Conservation (phyloP, 257 asterid species). For the Capsicum pubescens region DNA sequence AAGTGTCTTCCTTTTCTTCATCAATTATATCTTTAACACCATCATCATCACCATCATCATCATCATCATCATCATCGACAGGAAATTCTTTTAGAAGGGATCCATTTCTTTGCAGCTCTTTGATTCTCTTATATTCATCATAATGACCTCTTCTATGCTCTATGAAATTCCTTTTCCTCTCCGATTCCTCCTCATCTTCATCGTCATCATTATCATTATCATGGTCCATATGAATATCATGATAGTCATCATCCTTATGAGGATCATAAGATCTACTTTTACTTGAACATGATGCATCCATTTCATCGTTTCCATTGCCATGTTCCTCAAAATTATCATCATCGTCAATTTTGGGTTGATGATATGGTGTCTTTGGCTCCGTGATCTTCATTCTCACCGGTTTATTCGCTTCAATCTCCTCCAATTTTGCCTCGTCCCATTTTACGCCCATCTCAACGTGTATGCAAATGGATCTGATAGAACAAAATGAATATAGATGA, state of each 20-base stretch:
- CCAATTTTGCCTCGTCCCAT: conserved; percentile 71
- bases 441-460: conserved; percentile 34
- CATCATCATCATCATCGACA: background rate
- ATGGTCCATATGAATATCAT: background rate
- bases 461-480: background rate
- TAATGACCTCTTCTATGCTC: conserved; percentile 29
- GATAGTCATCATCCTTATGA: background rate
- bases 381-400: conserved; percentile 72
- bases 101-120: conserved; percentile 24
- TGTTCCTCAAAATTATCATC: conserved; percentile 31
- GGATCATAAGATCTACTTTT: conserved; percentile 1
- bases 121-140: conserved; percentile 30
- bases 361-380: conserved; percentile 76
- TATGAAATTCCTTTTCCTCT: conserved; percentile 22
- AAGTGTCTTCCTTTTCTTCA: background rate
- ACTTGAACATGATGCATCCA: background rate
- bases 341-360: conserved; percentile 56
- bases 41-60: background rate
- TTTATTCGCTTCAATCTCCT: conserved; percentile 71
- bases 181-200: background rate
- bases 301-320: conserved; percentile 30
- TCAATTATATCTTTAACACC: background rate
- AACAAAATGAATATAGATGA: background rate
- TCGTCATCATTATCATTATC: background rate
- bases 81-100: background rate